These are phyloP conservation scores for Eucalyptus marginata DNA, from an alignment of 345 rosid species.

Conservation along the genomic window DNA sequence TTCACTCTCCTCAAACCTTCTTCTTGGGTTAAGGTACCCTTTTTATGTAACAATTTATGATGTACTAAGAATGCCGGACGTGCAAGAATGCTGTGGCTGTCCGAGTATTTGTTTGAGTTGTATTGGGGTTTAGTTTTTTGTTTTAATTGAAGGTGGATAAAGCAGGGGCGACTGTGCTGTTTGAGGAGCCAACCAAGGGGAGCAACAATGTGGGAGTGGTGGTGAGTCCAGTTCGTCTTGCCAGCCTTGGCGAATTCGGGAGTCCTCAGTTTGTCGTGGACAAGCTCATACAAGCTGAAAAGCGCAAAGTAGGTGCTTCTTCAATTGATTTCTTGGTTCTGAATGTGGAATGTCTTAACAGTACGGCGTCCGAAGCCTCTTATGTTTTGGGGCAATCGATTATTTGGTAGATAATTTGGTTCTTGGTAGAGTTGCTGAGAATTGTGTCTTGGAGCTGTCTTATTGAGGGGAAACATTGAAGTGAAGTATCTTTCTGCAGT, in stretches of 20 bases:
- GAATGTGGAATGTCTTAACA: not conserved
- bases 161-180: constrained; percentile 81
- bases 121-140: not conserved
- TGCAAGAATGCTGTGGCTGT: not conserved
- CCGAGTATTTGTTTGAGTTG: not conserved
- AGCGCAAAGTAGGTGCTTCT: constrained; percentile 43
- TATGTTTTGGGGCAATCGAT: not conserved
- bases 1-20: constrained; percentile 76
- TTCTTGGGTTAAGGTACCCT: constrained; percentile 56
- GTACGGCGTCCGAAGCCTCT: not conserved
- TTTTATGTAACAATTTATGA: no score
- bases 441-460: not conserved
- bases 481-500: not conserved
- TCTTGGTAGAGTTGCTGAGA: not conserved
- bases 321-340: not conserved
- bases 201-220: constrained; percentile 80
- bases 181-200: constrained; percentile 59
- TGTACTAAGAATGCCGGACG: not conserved
- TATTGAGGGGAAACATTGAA: not conserved
- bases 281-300: constrained; percentile 82
- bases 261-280: constrained; percentile 75
- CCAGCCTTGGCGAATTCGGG: constrained; percentile 63
- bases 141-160: constrained; percentile 48
- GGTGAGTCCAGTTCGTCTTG: constrained; percentile 76
- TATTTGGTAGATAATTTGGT: not conserved